Percentiles rank a stretch among this genome's conserved stretches.
These are phyloP conservation scores for Annulohypoxylon nitens DNA, from an alignment of 495 filamentous ascomycete genomes.

Conservation along the genomic window DNA sequence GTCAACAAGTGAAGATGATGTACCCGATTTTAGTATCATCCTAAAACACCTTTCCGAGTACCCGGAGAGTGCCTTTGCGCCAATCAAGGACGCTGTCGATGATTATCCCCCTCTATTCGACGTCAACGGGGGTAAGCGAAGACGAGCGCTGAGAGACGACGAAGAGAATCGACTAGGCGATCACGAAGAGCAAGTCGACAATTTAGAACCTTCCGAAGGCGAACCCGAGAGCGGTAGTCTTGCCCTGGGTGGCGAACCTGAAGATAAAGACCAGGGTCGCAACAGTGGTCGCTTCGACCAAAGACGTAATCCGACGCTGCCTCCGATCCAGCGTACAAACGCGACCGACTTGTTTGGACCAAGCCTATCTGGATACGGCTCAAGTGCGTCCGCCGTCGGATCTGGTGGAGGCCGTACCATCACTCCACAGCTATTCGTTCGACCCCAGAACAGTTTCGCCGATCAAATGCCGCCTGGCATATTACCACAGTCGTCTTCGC, in stretches of 20 bases:
- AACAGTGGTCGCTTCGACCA: constrained; percentile 66
- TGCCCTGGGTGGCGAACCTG: constrained; percentile 90
- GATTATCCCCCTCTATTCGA: constrained; percentile 84
- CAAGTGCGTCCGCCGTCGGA: constrained; percentile 61
- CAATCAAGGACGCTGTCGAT: constrained; percentile 47
- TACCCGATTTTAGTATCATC: constrained; percentile 44
- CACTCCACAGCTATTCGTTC: constrained; percentile 80
- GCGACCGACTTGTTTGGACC: constrained; percentile 67
- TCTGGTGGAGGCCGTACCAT: constrained; percentile 75
- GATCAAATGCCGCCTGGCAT: constrained; percentile 69
- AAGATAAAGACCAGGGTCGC: constrained; percentile 72
- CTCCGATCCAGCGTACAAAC: constrained; percentile 76
- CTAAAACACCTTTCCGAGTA: constrained; percentile 54
- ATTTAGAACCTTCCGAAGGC: constrained; percentile 58
- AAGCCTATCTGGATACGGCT: constrained; percentile 66
- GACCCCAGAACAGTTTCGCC: constrained; percentile 69
- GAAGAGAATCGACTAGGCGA: constrained; percentile 73
- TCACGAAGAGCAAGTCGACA: constrained; percentile 63
- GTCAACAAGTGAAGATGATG: constrained; percentile 16
- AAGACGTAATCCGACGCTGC: constrained; percentile 71
- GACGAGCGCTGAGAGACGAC: constrained; percentile 77
- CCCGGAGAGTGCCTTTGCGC: constrained; percentile 47
- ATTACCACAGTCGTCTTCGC: constrained; percentile 61
- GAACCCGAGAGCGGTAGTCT: constrained; percentile 82
- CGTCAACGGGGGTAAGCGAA: constrained; percentile 78